These are phyloP conservation scores for Penicillium sp. DNA, from an alignment of 2,329 filamentous ascomycete genomes.

Conservation along the genomic window DNA sequence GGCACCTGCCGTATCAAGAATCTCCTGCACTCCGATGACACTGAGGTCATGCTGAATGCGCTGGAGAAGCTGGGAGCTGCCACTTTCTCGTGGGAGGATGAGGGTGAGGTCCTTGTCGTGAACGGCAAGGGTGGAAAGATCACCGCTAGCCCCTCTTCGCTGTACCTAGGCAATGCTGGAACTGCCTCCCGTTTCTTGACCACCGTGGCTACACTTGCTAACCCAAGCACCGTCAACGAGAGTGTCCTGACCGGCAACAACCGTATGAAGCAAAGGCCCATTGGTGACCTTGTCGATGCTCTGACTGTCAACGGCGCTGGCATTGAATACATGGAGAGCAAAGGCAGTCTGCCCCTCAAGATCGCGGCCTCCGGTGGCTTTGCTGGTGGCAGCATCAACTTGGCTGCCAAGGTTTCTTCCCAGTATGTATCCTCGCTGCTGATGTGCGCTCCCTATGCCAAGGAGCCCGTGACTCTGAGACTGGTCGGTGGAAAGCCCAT, in stretches of 20 bases:
- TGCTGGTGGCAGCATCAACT: constrained; percentile 83
- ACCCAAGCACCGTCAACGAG: constrained; percentile 65
- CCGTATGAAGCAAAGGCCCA: constrained; percentile 94
- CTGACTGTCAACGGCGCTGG: constrained; percentile 84
- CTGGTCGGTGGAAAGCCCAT: constrained; percentile 97
- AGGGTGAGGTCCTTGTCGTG: constrained; percentile 88
- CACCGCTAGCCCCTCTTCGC: constrained; percentile 72
- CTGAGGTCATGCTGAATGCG: constrained; percentile 96
- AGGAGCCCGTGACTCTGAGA: constrained; percentile 86
- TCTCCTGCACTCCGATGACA: constrained; percentile 93
- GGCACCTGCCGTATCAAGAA: constrained; percentile 90
- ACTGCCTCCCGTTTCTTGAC: constrained; percentile 96
- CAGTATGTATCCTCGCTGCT: constrained; percentile 97
- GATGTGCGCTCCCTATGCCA: constrained; percentile 96
- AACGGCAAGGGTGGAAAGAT: constrained; percentile 89
- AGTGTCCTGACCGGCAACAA: constrained; percentile 91
- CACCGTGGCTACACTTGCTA: constrained; percentile 84
- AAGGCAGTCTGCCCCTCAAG: constrained; percentile 81
- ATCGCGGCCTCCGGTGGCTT: constrained; percentile 84
- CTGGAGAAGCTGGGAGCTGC: constrained; percentile 83
- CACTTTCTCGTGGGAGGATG: constrained; percentile 90
- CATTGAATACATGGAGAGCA: constrained; percentile 82
- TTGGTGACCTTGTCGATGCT: constrained; percentile 90
- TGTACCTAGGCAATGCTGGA: constrained; percentile 96
- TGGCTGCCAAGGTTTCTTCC: constrained; percentile 96